Evolutionary conservation across 805 yeast species (phyloP).

Genomic region (Yamadazyma takamatsuzukensis): DNA sequence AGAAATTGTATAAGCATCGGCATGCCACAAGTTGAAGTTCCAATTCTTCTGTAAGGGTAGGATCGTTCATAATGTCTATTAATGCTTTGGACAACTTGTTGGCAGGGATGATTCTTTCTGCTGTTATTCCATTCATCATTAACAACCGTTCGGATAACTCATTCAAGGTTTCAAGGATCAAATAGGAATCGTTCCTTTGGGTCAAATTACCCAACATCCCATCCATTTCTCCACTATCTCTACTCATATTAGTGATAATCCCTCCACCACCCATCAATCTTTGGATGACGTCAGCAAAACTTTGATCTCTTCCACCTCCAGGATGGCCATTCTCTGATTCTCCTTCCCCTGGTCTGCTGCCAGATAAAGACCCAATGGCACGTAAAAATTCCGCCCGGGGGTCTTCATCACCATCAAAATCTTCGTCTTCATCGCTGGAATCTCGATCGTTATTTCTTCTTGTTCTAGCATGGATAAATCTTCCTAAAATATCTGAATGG

Average conservation of each 20-base stretch:
- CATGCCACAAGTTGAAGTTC: conserved; percentile 84
- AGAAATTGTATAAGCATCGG: conserved; percentile 74
- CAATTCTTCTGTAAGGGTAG: conserved; percentile 55
- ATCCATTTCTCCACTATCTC: conserved; percentile 28
- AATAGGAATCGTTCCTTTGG: conserved; percentile 53
- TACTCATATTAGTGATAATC: conserved; percentile 14
- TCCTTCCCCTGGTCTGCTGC: conserved; percentile 4
- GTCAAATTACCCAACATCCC: conserved; percentile 34
- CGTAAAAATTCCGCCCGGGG: conserved; percentile 23
- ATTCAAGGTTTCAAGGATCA: conserved; percentile 60
- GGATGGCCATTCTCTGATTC: background rate
- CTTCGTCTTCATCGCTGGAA: conserved; percentile 10
- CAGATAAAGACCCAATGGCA: conserved; percentile 21
- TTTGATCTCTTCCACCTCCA: conserved; percentile 7
- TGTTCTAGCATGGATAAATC: conserved; percentile 15
- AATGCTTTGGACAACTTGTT: conserved; percentile 51
- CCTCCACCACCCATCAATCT: conserved; percentile 29
- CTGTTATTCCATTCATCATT: conserved; percentile 63
- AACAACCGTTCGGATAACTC: conserved; percentile 62
- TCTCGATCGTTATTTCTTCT: conserved; percentile 1
- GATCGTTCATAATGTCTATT: conserved; percentile 55
- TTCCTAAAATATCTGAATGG: conserved; percentile 18
- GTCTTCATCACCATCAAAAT: conserved; percentile 16
- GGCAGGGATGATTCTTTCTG: conserved; percentile 64
- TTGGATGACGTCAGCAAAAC: conserved; percentile 31